Percentiles rank a stretch among this genome's conserved stretches.
phyloP scores from a whole-genome alignment of 305 asterid species.

The Solanum hybrid region DNA sequence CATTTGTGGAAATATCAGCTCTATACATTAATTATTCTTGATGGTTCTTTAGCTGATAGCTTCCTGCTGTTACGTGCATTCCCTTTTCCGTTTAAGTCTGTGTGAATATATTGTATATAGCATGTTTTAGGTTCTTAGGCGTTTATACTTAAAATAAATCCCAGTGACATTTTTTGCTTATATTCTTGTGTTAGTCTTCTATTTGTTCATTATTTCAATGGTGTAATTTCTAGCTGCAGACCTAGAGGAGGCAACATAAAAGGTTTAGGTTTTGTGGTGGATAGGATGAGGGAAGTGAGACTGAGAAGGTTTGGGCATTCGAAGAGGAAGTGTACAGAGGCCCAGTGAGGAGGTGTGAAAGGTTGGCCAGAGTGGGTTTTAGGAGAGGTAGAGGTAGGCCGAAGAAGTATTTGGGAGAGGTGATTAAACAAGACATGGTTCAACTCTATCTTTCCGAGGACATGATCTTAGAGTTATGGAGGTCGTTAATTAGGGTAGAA shows the following conservation, averaged over 20 bases:
- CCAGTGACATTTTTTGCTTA: not conserved
- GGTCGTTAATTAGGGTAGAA: not conserved
- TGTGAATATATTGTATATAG: not conserved
- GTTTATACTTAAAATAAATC: not conserved
- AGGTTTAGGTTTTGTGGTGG: not conserved
- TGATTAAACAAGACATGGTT: not conserved
- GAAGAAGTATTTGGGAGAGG: not conserved
- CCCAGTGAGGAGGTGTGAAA: not conserved
- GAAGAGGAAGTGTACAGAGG: not conserved
- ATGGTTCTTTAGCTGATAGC: slow-evolving; percentile 1
- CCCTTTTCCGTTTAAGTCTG: not conserved
- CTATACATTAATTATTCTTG: not conserved
- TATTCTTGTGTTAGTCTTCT: not conserved
- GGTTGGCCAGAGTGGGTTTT: not conserved
- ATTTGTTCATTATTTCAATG: not conserved
- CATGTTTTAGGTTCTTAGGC: slow-evolving; percentile 1
- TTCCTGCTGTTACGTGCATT: not conserved
- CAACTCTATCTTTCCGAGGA: not conserved
- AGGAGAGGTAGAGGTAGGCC: not conserved
- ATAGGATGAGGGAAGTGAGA: not conserved
- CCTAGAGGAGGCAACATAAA: not conserved
- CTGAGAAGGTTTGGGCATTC: not conserved
- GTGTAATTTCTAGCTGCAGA: not conserved
- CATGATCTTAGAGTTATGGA: not conserved
- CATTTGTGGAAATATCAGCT: not conserved